Evolutionary conservation across 83 land plant genomes (phyloP), one percentile per base, ranked within the genome.

Genomic region (Isoetes engelmannii): DNA sequence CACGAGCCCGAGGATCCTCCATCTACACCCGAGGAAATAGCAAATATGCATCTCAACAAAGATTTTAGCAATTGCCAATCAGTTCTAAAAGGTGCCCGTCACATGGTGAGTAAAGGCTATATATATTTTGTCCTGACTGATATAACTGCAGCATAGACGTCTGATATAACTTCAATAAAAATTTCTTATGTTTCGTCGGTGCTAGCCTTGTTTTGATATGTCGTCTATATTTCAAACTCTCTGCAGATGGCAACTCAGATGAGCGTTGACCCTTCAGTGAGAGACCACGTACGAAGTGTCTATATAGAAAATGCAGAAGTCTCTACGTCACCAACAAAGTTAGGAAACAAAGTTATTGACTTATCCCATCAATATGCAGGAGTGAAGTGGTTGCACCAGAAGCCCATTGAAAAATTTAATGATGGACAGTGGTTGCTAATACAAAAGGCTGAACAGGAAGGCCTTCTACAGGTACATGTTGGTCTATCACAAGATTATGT

Each of bases 391-490:
- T 69, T 90, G 6, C 60, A 68, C 4, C 70, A 93, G 53, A 93
- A 93, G 63, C 98, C 98, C 28, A 44, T 93, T 5, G 56, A 47
- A 46, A 76, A 68, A 48, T 90, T 93, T 79, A 75, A 72, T 20
- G 92, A 89, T 79, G 84, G 74, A 47, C 92, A 90, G 62, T 93
- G 98, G 96, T 84, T 87, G 48, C 85, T 93, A 28, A 90, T 93
- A 64, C 88, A 93, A 71, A 93, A 93, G 72, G 98, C 88, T 68
- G 96, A 88, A 79, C 92, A 84, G 73, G 98, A 93, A 72, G 87
- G 86, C 69, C 98, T 90, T 57, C 81, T 93, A 5, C 82, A 90
- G 72, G 88, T 93, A 18, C 75, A 77, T 15, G 70, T 93, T 59
- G 83, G 86, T 56, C 58, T 90, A 44, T 85, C 88, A 6, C 82